Percentiles rank a stretch among this genome's conserved stretches.
phyloP scores from a whole-genome alignment of 148 eudicot species.

The Gaultheria prostrata region DNA sequence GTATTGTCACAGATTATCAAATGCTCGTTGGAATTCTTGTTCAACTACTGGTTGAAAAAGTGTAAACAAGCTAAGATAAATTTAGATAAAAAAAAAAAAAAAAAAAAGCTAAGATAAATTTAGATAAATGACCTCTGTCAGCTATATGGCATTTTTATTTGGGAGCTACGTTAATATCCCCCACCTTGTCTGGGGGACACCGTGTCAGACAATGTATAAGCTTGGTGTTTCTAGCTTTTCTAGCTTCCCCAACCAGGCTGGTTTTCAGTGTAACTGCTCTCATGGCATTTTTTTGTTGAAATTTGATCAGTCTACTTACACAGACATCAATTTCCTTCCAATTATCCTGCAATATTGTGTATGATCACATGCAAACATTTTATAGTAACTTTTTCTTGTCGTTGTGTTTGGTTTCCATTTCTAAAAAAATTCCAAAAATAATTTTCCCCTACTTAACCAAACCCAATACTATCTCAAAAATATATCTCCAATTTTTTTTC shows the following conservation, averaged over 20 bases:
- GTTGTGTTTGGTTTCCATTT: too few species aligned
- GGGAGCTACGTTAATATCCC: too few species aligned
- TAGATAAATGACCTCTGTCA: neutral
- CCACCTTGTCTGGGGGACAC: too few species aligned
- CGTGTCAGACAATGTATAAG: too few species aligned
- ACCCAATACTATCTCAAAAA: too few species aligned
- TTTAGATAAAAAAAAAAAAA: too few species aligned
- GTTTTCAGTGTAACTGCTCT: neutral
- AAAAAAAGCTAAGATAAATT: neutral
- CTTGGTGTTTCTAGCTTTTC: neutral
- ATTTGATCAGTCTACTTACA: neutral
- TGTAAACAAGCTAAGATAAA: neutral
- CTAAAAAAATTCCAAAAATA: too few species aligned
- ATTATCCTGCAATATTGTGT: neutral
- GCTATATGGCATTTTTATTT: neutral
- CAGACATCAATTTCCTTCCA: neutral
- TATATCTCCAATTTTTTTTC: too few species aligned
- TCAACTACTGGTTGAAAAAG: neutral
- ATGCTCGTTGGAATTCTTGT: neutral
- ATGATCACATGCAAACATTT: neutral
- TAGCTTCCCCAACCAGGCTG: neutral
- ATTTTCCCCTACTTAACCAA: too few species aligned
- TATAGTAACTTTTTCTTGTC: too few species aligned
- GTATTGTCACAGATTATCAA: neutral
- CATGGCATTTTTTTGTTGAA: neutral